A percentile compares a stretch with the other conserved stretches of the same genome.
These are phyloP conservation scores for Apiotrichum montevideense DNA, from an alignment of 1,284 basidiomycete genomes.

Conservation along the genomic window DNA sequence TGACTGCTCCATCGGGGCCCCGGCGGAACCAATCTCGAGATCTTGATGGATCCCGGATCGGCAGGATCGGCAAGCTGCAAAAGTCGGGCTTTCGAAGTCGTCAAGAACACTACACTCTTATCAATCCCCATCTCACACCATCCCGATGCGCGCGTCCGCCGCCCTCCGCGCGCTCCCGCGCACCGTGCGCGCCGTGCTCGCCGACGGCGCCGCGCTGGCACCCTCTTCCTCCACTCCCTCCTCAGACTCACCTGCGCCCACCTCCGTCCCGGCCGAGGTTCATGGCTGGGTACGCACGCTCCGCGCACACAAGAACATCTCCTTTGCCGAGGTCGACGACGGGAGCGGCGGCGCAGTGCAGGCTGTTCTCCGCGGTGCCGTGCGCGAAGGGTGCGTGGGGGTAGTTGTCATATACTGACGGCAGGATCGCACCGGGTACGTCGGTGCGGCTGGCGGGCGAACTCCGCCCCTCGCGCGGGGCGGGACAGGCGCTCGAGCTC, in stretches of 20 bases:
- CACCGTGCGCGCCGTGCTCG: constrained; percentile 5
- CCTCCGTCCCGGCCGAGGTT: constrained; percentile 12
- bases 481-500: constrained; percentile 68
- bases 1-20: no score
- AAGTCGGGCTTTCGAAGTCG: no score
- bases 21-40: no score
- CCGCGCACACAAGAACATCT: constrained; percentile 74
- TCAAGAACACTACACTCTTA: no score
- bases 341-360: constrained; percentile 70
- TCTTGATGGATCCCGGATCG: no score
- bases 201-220: not conserved
- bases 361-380: constrained; percentile 60
- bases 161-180: not conserved
- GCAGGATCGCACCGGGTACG: constrained; percentile 60
- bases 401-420: constrained; percentile 12
- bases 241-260: not conserved
- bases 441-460: constrained; percentile 63
- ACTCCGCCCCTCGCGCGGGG: constrained; percentile 60
- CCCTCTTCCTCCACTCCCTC: no score
- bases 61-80: no score
- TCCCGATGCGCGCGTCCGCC: not conserved
- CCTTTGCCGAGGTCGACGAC: constrained; percentile 77
- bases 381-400: constrained; percentile 25
- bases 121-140: no score
- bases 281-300: constrained; percentile 79